Conservation (phyloP, 768 basidiomycete genomes). For the Trametes cubensis region DNA sequence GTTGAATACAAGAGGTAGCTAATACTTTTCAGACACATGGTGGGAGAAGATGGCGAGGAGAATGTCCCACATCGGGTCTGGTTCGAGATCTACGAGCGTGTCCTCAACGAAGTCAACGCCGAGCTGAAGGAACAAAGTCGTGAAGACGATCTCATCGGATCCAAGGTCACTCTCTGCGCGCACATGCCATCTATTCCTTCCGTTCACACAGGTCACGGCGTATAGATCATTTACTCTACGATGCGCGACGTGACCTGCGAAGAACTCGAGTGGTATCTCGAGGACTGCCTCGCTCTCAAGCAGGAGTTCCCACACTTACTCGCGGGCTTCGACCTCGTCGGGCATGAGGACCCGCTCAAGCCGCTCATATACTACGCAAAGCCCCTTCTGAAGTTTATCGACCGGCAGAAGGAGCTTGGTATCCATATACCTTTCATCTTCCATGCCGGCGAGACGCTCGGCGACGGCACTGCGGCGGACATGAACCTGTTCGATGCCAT, state of each 20-base stretch:
- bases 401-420: conserved; percentile 56
- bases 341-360: conserved; percentile 62
- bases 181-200: not conserved
- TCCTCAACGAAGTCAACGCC: conserved; percentile 54
- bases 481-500: conserved; percentile 79
- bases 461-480: conserved; percentile 73
- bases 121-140: conserved; percentile 55
- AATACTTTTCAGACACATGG: conserved; percentile 49
- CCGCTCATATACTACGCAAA: conserved; percentile 67
- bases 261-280: conserved; percentile 65
- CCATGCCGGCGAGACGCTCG: conserved; percentile 80
- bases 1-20: not conserved
- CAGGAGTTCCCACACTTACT: conserved; percentile 75
- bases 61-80: conserved; percentile 63
- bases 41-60: conserved; percentile 56
- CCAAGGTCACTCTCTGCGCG: conserved; percentile 45
- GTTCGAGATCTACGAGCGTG: conserved; percentile 54
- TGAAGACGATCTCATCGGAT: conserved; percentile 65
- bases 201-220: not conserved
- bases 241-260: conserved; percentile 57
- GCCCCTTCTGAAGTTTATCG: conserved; percentile 59
- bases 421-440: conserved; percentile 76
- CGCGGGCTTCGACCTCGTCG: conserved; percentile 81
- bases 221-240: conserved; percentile 74
- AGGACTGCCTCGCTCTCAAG: conserved; percentile 75